Conservation (phyloP, 176 grass and related monocot genomes). For the Dendrocalamus sinicus region DNA sequence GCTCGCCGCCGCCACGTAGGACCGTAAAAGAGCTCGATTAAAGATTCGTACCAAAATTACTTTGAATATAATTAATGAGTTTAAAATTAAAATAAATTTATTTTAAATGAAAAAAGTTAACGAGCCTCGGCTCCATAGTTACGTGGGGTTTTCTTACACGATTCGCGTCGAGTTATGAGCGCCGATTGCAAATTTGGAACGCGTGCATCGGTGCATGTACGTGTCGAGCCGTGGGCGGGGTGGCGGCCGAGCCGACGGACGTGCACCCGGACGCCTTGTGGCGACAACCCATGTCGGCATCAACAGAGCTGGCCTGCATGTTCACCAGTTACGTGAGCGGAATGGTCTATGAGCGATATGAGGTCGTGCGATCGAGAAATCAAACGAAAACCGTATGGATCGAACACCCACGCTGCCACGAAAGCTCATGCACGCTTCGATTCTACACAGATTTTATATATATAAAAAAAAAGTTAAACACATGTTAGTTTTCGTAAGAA, state of each 20-base stretch:
- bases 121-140: no score
- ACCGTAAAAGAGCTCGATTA: fast-evolving
- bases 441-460: no score
- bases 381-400: background rate
- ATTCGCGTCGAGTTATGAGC: background rate
- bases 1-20: background rate
- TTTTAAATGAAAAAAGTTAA: no score
- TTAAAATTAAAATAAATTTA: no score
- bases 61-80: no score
- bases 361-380: background rate
- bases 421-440: background rate
- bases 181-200: background rate
- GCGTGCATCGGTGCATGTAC: background rate
- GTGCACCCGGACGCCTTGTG: background rate
- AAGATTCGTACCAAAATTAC: no score
- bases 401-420: background rate
- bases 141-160: no score
- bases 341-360: background rate
- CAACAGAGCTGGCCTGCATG: background rate
- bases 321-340: background rate
- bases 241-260: background rate
- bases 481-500: no score
- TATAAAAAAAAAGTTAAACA: no score
- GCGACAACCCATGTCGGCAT: background rate
- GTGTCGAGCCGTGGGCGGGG: background rate